Conservation (phyloP, 129 eudicot genomes). For the Tanacetum coccineum region DNA sequence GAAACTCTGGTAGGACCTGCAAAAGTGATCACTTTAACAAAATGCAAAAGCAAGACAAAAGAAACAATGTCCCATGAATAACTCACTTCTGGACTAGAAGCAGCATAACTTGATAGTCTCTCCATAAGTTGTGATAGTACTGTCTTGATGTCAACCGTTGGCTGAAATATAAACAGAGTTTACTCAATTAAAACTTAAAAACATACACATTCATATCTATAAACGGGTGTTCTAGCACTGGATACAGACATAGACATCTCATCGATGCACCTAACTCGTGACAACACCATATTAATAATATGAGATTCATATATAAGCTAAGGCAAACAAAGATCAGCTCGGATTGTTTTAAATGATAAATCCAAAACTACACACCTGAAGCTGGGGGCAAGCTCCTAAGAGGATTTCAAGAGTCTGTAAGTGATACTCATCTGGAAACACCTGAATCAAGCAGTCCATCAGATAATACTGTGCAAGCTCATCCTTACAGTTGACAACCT, state of each 20-base stretch:
- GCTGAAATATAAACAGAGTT: conserved; percentile 44
- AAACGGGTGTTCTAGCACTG: not conserved
- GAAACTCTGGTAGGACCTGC: conserved; percentile 86
- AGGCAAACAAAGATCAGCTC: not conserved
- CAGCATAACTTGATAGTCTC: conserved; percentile 93
- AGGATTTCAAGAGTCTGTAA: conserved; percentile 91
- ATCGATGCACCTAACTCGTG: too few relatives aligned
- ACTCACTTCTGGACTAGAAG: conserved; percentile 94
- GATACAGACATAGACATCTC: too few relatives aligned
- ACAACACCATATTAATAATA: conserved; percentile 1
- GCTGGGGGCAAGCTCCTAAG: conserved; percentile 92
- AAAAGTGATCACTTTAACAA: conserved; percentile 27
- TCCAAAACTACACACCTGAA: conserved; percentile 58
- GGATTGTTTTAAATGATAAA: not conserved
- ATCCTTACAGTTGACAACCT: conserved; percentile 97
- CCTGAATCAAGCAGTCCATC: conserved; percentile 99
- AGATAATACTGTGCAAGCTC: conserved; percentile 93
- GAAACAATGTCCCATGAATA: conserved; percentile 6
- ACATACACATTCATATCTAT: not conserved
- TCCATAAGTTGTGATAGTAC: conserved; percentile 93
- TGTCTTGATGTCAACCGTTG: conserved; percentile 90
- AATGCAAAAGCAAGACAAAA: conserved; percentile 19
- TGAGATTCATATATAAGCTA: not conserved
- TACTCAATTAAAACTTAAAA: conserved; percentile 21
- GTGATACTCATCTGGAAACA: conserved; percentile 99